These are phyloP conservation scores for Mucor irregularis DNA, from an alignment of 371 early-diverging fungal species.

Conservation along the genomic window DNA sequence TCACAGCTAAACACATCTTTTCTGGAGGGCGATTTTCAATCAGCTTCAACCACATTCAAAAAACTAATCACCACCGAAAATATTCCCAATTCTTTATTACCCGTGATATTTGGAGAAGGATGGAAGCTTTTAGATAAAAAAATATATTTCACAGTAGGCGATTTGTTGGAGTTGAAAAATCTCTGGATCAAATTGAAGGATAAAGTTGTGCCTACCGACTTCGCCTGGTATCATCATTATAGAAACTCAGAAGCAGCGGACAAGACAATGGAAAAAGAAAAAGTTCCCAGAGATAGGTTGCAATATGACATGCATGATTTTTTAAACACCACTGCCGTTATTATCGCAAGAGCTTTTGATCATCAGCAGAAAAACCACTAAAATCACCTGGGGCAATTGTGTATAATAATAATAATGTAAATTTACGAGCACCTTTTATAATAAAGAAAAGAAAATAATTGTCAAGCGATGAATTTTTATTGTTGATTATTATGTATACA, in stretches of 20 bases:
- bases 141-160: neutral
- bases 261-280: neutral
- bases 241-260: neutral
- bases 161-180: neutral
- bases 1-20: neutral
- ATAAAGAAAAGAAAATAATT: too few species aligned
- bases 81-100: neutral
- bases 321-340: neutral
- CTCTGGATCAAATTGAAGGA: neutral
- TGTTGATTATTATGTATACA: too few species aligned
- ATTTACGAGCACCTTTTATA: too few species aligned
- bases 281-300: neutral
- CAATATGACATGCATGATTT: neutral
- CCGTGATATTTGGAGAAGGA: constrained; percentile 5
- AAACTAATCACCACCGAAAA: neutral
- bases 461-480: too few species aligned
- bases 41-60: neutral
- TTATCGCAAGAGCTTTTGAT: neutral
- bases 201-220: neutral
- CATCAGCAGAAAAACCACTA: neutral
- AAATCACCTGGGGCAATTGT: too few species aligned
- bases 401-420: too few species aligned
- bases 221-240: neutral
- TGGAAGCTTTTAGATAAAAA: constrained; percentile 1
- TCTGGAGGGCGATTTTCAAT: neutral